A percentile compares a stretch with the other conserved stretches of the same genome.
phyloP scores from a whole-genome alignment of 768 basidiomycete genomes.

The Lactarius evosmus region DNA sequence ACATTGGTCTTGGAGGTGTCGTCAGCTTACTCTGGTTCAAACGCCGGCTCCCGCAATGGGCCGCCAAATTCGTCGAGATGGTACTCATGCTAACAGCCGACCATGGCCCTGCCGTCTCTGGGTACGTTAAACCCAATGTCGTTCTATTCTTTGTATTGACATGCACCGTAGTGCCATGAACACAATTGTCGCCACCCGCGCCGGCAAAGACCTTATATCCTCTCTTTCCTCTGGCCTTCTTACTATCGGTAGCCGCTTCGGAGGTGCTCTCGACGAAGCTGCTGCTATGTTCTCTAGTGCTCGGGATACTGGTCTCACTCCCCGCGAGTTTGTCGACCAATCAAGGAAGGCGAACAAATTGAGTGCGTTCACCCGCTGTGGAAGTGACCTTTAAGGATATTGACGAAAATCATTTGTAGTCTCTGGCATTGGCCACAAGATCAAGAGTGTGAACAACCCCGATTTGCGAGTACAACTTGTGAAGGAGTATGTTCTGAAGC shows the following conservation, averaged over 20 bases:
- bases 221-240: slow-evolving; percentile 93
- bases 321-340: slow-evolving; percentile 96
- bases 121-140: slow-evolving; percentile 32
- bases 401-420: slow-evolving; percentile 46
- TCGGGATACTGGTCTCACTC: slow-evolving; percentile 86
- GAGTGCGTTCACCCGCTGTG: slow-evolving; percentile 48
- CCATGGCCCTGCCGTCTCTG: slow-evolving; percentile 97
- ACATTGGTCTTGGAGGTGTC: slow-evolving; percentile 96
- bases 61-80: slow-evolving; percentile 99
- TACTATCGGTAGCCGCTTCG: slow-evolving; percentile 97
- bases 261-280: slow-evolving; percentile 97
- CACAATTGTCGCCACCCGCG: slow-evolving; percentile 97
- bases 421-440: slow-evolving; percentile 99
- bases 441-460: slow-evolving; percentile 97
- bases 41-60: slow-evolving; percentile 85
- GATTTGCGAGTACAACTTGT: slow-evolving; percentile 90
- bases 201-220: slow-evolving; percentile 98
- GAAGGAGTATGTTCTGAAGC: slow-evolving; percentile 91
- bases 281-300: slow-evolving; percentile 94
- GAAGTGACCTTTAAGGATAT: not conserved
- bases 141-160: slow-evolving; percentile 11
- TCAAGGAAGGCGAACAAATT: slow-evolving; percentile 92
- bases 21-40: slow-evolving; percentile 98
- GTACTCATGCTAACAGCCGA: slow-evolving; percentile 98
- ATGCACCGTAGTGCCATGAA: slow-evolving; percentile 76